Percentiles rank a stretch among this genome's conserved stretches.
phyloP scores from a whole-genome alignment of 164 flowering plant species.

The Nymphaea colorata region DNA sequence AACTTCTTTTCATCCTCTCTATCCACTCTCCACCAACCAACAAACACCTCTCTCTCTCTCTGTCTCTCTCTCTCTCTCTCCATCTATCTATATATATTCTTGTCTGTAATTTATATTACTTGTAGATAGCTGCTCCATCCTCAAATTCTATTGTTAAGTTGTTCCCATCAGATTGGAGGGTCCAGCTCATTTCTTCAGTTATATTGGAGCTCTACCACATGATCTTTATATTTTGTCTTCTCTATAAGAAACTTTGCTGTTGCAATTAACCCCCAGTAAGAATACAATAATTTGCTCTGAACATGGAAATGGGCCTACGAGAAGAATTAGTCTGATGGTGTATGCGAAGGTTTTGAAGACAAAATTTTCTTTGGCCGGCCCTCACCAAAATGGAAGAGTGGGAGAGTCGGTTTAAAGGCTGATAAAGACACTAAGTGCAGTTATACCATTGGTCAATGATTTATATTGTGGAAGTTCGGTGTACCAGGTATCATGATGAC shows the following conservation, averaged over 20 bases:
- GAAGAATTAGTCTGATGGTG: conserved; percentile 1
- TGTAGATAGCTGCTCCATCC: not conserved
- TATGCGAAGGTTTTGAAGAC: conserved; percentile 2
- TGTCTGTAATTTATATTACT: not conserved
- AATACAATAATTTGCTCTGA: not conserved
- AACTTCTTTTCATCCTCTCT: too few relatives aligned
- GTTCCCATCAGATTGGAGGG: not conserved
- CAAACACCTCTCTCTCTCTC: too few relatives aligned
- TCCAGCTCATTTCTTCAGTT: not conserved
- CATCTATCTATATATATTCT: too few relatives aligned
- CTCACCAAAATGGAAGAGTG: conserved; percentile 1
- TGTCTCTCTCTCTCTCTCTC: not conserved
- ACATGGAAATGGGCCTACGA: conserved; percentile 1
- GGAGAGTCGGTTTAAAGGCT: conserved; percentile 4
- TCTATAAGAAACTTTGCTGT: not conserved
- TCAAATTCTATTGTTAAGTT: not conserved
- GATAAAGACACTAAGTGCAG: conserved; percentile 4
- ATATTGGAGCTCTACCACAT: not conserved
- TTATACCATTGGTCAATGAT: conserved; percentile 7
- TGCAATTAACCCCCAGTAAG: conserved; percentile 1
- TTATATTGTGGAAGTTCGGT: not conserved
- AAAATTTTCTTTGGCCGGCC: conserved; percentile 4
- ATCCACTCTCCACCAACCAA: too few relatives aligned
- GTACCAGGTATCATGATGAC: conserved; percentile 10
- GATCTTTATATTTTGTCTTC: conserved; percentile 2